Evolutionary conservation across 2,329 filamentous ascomycete species (phyloP), one percentile per base, ranked within the genome.

Genomic region (Ophiognomonia clavigignenti-juglandacearum): DNA sequence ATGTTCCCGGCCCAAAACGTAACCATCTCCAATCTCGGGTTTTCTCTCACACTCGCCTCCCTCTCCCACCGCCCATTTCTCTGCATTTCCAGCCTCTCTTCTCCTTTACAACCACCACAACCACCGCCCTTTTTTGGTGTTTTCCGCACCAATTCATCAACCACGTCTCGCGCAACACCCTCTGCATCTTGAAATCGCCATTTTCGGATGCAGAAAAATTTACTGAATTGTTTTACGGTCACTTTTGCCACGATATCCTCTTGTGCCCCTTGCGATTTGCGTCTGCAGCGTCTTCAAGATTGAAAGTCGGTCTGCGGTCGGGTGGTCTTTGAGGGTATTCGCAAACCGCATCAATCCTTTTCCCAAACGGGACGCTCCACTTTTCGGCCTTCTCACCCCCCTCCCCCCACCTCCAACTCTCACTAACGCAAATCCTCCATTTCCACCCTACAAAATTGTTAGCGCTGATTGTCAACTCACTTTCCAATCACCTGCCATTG

Each of bases 11-110:
- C 11, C 67, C 70, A 74, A 72, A 72, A 67, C 64, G 69, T 70
- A 73, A 68, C 68, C 70, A 74, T 77, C 72, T 70, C 72, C 70
- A 67, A 61, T 57, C 54, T 45, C 50, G 38, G n/a, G 6, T 32
- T 47, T 45, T 45, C 42, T 35, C 43, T 40, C 43, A 47, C 34
- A 34, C 47, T 43, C 43, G 46, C n/a, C 29, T 7, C n/a, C 31
- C 44, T 46, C 20, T 22, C 43, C 42, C 58, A 54, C 61, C 64
- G 65, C 61, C 54, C 61, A 7, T 64, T 66, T 63, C 62, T 60
- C 58, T 57, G 58, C 55, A 58, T 60, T 61, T 64, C 55, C 54
- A 53, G 40, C 36, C 47, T 45, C 27, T 47, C 57, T 58, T 51
- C 52, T 54, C 51, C 51, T 59, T 59, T 57, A 53, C 54, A 52